Percentiles rank a stretch among this genome's conserved stretches.
Evolutionary conservation across 129 eudicot genomes (phyloP).

Genomic region (Lactuca sativa): DNA sequence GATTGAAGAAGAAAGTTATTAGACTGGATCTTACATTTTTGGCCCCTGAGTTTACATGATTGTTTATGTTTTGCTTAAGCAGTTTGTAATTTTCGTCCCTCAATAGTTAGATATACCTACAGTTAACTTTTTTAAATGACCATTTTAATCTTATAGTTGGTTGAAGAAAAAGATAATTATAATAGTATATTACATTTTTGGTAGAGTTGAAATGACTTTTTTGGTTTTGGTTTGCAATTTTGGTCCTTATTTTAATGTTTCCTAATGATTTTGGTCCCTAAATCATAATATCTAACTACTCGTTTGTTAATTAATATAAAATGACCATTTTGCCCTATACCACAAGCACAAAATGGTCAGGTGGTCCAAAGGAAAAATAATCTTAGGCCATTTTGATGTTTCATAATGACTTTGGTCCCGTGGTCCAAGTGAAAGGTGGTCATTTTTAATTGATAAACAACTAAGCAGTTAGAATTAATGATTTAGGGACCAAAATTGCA

Average conservation of each 20-base stretch:
- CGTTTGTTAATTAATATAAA: not conserved
- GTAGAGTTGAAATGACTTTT: too few relatives aligned
- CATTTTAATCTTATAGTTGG: too few relatives aligned
- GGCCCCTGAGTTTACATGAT: too few relatives aligned
- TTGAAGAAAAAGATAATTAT: too few relatives aligned
- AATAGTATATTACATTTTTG: too few relatives aligned
- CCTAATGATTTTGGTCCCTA: not conserved
- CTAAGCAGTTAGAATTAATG: not conserved
- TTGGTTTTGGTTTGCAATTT: not conserved
- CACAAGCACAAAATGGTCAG: not conserved
- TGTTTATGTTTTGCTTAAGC: too few relatives aligned
- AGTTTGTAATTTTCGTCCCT: too few relatives aligned
- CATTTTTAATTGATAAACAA: not conserved
- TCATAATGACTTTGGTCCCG: not conserved
- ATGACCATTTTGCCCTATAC: not conserved
- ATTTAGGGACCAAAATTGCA: not conserved
- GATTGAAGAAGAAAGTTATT: not conserved
- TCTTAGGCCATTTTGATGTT: too few relatives aligned
- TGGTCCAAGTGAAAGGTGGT: not conserved
- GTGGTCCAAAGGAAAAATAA: too few relatives aligned
- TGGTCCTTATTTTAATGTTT: not conserved
- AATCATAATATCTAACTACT: not conserved
- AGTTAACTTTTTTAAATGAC: too few relatives aligned
- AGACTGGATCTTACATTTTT: too few relatives aligned
- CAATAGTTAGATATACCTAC: too few relatives aligned